phyloP scores from a whole-genome alignment of 805 yeast genomes.

The Spathaspora arborariae region DNA sequence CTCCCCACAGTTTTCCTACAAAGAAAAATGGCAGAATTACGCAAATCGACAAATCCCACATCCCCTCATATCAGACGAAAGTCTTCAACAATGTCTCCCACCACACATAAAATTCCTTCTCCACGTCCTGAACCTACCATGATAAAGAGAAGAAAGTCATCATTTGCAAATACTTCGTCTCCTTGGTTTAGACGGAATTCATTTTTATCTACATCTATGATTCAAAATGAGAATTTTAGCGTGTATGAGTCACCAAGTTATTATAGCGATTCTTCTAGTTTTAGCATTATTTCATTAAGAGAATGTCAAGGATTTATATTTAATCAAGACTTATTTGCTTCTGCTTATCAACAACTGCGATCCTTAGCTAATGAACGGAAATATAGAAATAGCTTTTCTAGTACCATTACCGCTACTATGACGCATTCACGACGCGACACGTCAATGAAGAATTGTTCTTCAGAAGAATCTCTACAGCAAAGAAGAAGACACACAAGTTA shows the following conservation, averaged over 20 bases:
- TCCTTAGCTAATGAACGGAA: conserved; percentile 32
- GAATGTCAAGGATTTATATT: conserved; percentile 74
- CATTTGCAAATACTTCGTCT: conserved; percentile 38
- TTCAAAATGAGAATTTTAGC: conserved; percentile 50
- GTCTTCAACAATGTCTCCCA: conserved; percentile 1
- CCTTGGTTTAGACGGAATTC: conserved; percentile 56
- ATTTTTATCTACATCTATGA: conserved; percentile 55
- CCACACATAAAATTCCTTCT: not conserved
- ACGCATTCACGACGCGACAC: not conserved
- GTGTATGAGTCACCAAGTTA: conserved; percentile 45
- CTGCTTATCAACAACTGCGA: conserved; percentile 59
- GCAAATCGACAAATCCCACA: not conserved
- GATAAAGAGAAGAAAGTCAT: conserved; percentile 18
- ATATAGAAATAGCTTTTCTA: conserved; percentile 11
- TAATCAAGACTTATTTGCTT: conserved; percentile 75
- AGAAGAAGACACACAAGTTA: conserved; percentile 30
- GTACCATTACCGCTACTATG: not conserved
- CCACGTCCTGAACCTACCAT: conserved; percentile 11
- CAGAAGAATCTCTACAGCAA: conserved; percentile 4
- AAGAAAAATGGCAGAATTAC: conserved; percentile 4
- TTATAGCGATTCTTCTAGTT: conserved; percentile 21
- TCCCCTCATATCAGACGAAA: conserved; percentile 5
- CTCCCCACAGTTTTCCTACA: not conserved
- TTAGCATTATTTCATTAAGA: conserved; percentile 42
- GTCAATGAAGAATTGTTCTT: not conserved